Conservation (phyloP, 805 yeast genomes). For the Sugiyamaella marilandica region DNA sequence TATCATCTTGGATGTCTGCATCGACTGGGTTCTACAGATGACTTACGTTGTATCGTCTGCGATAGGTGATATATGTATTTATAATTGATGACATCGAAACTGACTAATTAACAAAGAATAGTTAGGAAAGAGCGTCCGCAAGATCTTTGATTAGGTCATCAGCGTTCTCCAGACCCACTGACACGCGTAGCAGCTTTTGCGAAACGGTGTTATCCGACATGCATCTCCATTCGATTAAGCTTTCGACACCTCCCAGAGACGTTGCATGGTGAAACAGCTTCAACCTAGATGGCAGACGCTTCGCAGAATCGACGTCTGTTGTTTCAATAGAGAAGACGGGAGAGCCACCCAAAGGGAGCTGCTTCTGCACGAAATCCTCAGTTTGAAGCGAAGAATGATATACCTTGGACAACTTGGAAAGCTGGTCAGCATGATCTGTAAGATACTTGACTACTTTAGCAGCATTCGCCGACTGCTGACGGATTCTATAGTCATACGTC, state of each 20-base stretch:
- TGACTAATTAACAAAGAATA: background rate
- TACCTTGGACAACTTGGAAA: slow-evolving; percentile 47
- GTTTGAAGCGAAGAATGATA: slow-evolving; percentile 74
- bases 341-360: slow-evolving; percentile 52
- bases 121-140: slow-evolving; percentile 39
- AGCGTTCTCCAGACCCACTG: slow-evolving; percentile 74
- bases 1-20: slow-evolving; percentile 57
- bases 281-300: slow-evolving; percentile 56
- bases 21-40: slow-evolving; percentile 38
- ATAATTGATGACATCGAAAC: background rate
- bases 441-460: slow-evolving; percentile 57
- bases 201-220: slow-evolving; percentile 58
- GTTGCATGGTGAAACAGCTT: slow-evolving; percentile 84
- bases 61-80: slow-evolving; percentile 4
- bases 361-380: slow-evolving; percentile 61
- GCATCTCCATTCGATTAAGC: slow-evolving; percentile 87
- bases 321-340: slow-evolving; percentile 74
- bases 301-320: slow-evolving; percentile 49
- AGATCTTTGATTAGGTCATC: slow-evolving; percentile 75
- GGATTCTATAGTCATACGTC: slow-evolving; percentile 70
- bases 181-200: slow-evolving; percentile 60
- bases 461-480: slow-evolving; percentile 61
- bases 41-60: slow-evolving; percentile 41
- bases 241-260: slow-evolving; percentile 88
- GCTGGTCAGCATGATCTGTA: slow-evolving; percentile 43